Base-by-base conservation (phyloP, 2,329 filamentous ascomycete species). In the Calonectria pseudoturangicola region DNA sequence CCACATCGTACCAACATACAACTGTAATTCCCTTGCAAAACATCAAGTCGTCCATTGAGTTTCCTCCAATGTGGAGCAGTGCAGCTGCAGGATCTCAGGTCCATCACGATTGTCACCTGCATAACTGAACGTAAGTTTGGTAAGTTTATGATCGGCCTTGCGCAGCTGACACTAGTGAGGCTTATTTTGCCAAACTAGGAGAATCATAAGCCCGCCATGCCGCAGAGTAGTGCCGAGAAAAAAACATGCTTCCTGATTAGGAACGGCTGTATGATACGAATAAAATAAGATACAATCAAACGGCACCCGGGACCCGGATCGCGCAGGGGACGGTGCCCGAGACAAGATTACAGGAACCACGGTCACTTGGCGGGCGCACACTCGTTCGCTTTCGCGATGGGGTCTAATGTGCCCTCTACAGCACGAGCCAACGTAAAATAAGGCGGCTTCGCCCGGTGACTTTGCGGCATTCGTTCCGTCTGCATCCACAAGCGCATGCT, bases 101-200 rank as follows among this genome's bases (percentile, higher is more conserved):
- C 48, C 27, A 28, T 51, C 27, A 15, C 28, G 33, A 41, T 18
- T 21, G 54, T 60, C 54, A 60, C 54, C 54, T 60, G 54, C 54
- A 60, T 60, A n/a, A 18, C 27, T 27, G 12, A 25, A 18, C 54
- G 33, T 39, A 58, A 33, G 51, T 33, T 58, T 39, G 30, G 33
- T 39, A 58, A 25, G 30, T 58, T 58, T 39, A 58, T 58, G 51
- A 58, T 60, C 36, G 13, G 25, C 54, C 54, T 60, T 41, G 54
- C 33, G 36, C 36, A 60, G 36, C 21, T 60, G 33, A 60, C 54
- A 60, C 54, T 60, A 60, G 54, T 36, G 27, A 27, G 54, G 54
- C 54, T 60, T 60, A 41, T 60, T 60, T 39, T 7, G 30, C 54
- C 12, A 33, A 58, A 18, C 43, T 47, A n/a, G n/a, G 45, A 48